Evolutionary conservation across 768 basidiomycete genomes (phyloP).

Genomic region (Suillus clintonianus): DNA sequence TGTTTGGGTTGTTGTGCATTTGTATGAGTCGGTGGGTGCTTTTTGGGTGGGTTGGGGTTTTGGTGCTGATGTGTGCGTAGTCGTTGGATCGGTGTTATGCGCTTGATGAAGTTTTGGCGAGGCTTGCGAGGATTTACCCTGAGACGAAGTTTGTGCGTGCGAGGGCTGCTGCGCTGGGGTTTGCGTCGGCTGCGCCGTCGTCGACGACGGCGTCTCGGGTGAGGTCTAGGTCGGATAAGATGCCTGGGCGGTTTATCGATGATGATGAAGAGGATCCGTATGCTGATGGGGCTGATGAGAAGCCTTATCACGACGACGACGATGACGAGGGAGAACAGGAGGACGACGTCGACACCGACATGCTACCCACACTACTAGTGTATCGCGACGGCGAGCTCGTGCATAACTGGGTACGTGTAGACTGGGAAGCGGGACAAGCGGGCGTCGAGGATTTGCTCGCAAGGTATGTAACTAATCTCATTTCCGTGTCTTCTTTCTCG

Average conservation of each 20-base stretch:
- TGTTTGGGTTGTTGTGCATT: conserved; percentile 83
- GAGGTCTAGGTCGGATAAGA: not conserved
- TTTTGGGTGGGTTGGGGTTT: not conserved
- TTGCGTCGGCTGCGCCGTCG: conserved; percentile 46
- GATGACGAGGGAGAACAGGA: conserved; percentile 50
- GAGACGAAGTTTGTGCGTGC: conserved; percentile 81
- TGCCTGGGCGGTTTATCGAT: conserved; percentile 17
- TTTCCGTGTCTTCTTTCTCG: not conserved
- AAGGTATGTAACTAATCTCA: conserved; percentile 40
- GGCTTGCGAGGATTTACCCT: conserved; percentile 68
- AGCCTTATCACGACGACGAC: conserved; percentile 37
- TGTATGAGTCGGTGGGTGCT: conserved; percentile 74
- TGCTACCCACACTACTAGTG: conserved; percentile 77
- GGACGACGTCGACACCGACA: conserved; percentile 72
- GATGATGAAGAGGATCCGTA: conserved; percentile 55
- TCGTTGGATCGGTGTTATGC: conserved; percentile 73
- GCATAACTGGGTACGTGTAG: conserved; percentile 87
- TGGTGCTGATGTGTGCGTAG: conserved; percentile 36
- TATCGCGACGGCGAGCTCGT: conserved; percentile 82
- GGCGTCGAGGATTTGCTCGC: conserved; percentile 69
- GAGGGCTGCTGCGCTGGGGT: conserved; percentile 75
- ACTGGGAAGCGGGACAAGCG: conserved; percentile 77
- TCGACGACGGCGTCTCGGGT: not conserved
- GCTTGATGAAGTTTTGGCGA: conserved; percentile 67
- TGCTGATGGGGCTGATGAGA: conserved; percentile 35